Percentiles rank a stretch among this genome's conserved stretches.
phyloP scores from a whole-genome alignment of 345 rosid genomes.

The Diplotaxis tenuifolia region DNA sequence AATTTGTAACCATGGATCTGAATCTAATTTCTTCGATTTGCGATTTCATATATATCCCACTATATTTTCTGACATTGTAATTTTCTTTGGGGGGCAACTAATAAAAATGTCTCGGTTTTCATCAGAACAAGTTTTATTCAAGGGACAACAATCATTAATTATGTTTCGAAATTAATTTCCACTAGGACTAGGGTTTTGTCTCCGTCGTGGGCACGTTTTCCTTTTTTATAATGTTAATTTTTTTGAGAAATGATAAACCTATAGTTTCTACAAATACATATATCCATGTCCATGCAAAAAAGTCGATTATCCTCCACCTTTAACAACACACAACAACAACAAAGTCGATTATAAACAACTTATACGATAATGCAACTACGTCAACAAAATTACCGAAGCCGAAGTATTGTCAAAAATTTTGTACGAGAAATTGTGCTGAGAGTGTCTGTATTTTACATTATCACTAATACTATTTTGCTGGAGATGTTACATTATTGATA shows the following conservation, averaged over 20 bases:
- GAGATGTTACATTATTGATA: slow-evolving; percentile 11
- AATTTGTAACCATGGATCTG: slow-evolving; percentile 26
- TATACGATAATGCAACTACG: background rate
- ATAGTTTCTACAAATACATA: background rate
- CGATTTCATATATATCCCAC: slow-evolving; percentile 4
- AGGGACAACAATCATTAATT: background rate
- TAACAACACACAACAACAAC: background rate
- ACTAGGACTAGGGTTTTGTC: slow-evolving; percentile 3
- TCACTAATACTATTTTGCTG: slow-evolving; percentile 1
- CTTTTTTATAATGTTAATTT: background rate
- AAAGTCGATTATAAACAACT: background rate
- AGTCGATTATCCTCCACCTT: background rate
- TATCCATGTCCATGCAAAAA: background rate
- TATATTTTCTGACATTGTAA: slow-evolving; percentile 7
- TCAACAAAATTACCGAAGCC: background rate
- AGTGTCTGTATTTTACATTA: background rate
- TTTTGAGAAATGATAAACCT: background rate
- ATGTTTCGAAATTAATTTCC: background rate
- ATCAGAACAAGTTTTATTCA: background rate
- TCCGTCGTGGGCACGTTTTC: slow-evolving; percentile 33
- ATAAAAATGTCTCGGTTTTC: background rate
- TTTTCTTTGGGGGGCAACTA: slow-evolving; percentile 3
- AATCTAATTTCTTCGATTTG: slow-evolving; percentile 23
- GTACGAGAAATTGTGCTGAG: background rate
- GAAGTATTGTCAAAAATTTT: background rate